Percentiles rank a stretch among this genome's conserved stretches.
phyloP scores from a whole-genome alignment of 78 protist species.

The Dictyostelium citrinum region DNA sequence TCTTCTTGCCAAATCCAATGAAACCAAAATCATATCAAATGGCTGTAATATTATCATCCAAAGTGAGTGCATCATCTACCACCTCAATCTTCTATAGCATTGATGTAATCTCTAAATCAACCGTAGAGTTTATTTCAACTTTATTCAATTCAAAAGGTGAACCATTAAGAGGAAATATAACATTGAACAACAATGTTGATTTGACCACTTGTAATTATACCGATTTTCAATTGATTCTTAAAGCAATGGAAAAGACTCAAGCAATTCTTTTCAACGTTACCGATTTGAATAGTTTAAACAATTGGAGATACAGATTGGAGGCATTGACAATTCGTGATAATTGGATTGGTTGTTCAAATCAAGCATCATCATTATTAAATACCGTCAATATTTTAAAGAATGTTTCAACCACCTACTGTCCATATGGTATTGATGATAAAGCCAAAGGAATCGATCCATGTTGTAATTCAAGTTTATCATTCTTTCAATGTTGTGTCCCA shows the following conservation, averaged over 20 bases:
- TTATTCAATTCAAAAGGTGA: slow-evolving; percentile 21
- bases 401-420: slow-evolving; percentile 1
- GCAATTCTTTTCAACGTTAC: neutral
- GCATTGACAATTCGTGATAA: slow-evolving; percentile 20
- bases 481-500: slow-evolving; percentile 53
- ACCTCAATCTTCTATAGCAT: neutral
- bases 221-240: neutral
- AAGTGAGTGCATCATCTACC: neutral
- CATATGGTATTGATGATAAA: neutral
- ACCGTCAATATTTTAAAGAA: neutral
- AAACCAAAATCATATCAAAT: neutral
- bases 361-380: neutral
- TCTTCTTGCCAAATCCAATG: neutral
- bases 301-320: slow-evolving; percentile 2
- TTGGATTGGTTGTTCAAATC: slow-evolving; percentile 23
- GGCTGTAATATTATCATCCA: neutral
- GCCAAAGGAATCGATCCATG: slow-evolving; percentile 11
- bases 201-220: neutral
- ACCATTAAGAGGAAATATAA: neutral
- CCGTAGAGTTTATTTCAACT: neutral
- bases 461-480: slow-evolving; percentile 1
- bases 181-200: neutral
- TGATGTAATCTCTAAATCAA: neutral
- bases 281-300: neutral
- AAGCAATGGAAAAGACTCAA: neutral